Conservation (phyloP, 2,329 filamentous ascomycete genomes). For the Fusarium keratoplasticum region DNA sequence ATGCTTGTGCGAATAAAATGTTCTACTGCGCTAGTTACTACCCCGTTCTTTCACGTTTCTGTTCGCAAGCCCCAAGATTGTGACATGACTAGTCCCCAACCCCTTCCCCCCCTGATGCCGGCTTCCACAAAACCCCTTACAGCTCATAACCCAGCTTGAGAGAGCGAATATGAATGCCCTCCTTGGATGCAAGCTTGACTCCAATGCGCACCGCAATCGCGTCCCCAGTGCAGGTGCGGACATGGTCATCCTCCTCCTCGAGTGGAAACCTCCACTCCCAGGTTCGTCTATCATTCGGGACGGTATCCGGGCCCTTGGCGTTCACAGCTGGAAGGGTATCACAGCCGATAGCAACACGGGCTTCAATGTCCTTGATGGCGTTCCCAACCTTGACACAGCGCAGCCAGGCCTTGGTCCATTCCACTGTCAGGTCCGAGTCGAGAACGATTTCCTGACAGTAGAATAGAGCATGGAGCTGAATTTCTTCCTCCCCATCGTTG, state of each 20-base stretch:
- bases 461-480: neutral
- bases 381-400: neutral
- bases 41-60: too few relatives aligned
- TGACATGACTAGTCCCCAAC: too few relatives aligned
- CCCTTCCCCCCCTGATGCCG: too few relatives aligned
- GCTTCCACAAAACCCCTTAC: too few relatives aligned
- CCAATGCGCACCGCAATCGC: neutral
- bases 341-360: neutral
- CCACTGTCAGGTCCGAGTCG: neutral
- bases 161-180: neutral
- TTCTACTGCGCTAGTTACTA: too few relatives aligned
- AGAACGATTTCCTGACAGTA: neutral
- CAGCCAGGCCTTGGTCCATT: neutral
- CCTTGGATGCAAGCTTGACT: neutral
- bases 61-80: too few relatives aligned
- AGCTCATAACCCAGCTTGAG: neutral
- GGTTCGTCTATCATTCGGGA: neutral
- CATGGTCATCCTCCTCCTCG: neutral
- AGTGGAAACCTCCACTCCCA: neutral
- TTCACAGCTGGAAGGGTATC: neutral
- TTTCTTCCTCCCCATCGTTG: neutral
- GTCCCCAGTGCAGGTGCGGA: neutral
- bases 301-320: neutral
- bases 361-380: neutral
- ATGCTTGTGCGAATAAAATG: too few relatives aligned